These are phyloP conservation scores for Achaetomiella virescens DNA, from an alignment of 495 filamentous ascomycete species.

Conservation along the genomic window DNA sequence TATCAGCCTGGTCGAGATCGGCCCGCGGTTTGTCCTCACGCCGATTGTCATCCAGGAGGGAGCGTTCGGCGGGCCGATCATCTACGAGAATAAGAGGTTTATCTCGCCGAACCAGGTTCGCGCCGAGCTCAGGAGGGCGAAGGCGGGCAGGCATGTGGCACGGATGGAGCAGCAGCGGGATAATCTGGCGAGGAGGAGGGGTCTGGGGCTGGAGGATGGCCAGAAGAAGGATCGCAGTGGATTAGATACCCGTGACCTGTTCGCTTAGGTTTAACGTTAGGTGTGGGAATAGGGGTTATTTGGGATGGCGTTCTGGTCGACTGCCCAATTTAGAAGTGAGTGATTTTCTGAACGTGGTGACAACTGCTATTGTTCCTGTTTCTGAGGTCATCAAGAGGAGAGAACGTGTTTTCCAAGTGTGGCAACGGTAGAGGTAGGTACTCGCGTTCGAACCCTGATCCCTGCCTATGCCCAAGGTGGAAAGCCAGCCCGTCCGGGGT, in stretches of 20 bases:
- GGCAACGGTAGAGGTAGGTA: no score
- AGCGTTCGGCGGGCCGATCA: slow-evolving; percentile 91
- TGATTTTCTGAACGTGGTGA: no score
- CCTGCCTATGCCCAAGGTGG: no score
- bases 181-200: slow-evolving; percentile 63
- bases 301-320: background rate
- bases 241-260: slow-evolving; percentile 75
- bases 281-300: slow-evolving; percentile 4
- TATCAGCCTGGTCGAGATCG: slow-evolving; percentile 83
- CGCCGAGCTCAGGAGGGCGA: slow-evolving; percentile 64
- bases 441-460: no score
- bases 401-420: no score
- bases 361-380: no score
- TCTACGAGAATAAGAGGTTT: slow-evolving; percentile 98
- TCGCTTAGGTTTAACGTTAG: slow-evolving; percentile 55
- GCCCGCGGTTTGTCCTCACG: slow-evolving; percentile 88
- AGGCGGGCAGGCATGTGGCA: slow-evolving; percentile 67
- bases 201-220: slow-evolving; percentile 64
- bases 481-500: no score
- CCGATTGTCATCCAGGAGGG: slow-evolving; percentile 95
- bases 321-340: no score
- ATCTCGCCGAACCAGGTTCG: slow-evolving; percentile 93
- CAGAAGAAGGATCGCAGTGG: slow-evolving; percentile 56
- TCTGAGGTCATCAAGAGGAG: no score
- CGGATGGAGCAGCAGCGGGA: slow-evolving; percentile 69